Conservation (phyloP, 441 rosid genomes). For the Viola pubescens region DNA sequence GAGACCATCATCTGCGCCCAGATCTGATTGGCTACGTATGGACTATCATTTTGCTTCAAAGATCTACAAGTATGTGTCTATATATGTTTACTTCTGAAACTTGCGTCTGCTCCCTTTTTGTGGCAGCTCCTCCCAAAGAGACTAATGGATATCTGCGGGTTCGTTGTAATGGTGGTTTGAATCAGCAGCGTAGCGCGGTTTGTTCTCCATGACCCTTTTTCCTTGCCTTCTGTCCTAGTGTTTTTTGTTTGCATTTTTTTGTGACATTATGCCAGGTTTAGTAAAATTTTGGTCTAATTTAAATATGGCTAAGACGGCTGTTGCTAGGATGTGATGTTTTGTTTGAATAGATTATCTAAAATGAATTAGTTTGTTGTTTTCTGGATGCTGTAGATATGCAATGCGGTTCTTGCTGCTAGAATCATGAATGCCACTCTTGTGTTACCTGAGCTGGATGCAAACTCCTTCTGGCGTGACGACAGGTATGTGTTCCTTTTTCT, state of each 20-base stretch:
- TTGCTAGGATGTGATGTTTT: background rate
- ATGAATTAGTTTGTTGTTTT: background rate
- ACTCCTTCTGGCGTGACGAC: slow-evolving; percentile 97
- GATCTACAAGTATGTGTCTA: background rate
- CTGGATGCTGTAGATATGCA: slow-evolving; percentile 63
- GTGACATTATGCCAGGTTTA: background rate
- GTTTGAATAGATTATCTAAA: background rate
- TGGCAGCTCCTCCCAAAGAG: slow-evolving; percentile 76
- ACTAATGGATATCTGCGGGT: slow-evolving; percentile 91
- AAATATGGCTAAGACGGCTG: background rate
- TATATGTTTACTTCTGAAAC: background rate
- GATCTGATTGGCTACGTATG: slow-evolving; percentile 85
- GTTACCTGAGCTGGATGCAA: slow-evolving; percentile 92
- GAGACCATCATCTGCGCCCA: slow-evolving; percentile 96
- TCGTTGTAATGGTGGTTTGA: slow-evolving; percentile 96
- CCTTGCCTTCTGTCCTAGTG: background rate
- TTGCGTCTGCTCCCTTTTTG: slow-evolving; percentile 4
- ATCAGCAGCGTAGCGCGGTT: slow-evolving; percentile 98
- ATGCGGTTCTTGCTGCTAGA: slow-evolving; percentile 99
- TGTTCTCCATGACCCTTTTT: slow-evolving; percentile 15
- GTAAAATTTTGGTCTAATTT: background rate
- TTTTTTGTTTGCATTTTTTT: background rate
- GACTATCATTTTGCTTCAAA: slow-evolving; percentile 9
- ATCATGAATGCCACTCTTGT: slow-evolving; percentile 99
- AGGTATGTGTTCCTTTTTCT: slow-evolving; percentile 40